Evolutionary conservation across 345 rosid species (phyloP), one percentile per base, ranked within the genome.

Genomic region (Corymbia maculata): DNA sequence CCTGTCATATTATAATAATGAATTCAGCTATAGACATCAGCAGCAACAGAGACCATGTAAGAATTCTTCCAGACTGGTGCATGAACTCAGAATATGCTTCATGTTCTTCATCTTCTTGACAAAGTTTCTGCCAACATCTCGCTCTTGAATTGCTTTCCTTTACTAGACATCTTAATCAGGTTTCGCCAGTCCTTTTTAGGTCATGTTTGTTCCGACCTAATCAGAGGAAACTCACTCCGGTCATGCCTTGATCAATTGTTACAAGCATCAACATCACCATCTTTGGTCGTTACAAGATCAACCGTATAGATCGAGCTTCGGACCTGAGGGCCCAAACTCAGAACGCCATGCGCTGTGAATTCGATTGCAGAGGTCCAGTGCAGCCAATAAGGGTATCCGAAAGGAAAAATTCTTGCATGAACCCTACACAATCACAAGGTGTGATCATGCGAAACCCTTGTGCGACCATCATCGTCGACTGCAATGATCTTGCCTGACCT

Each of bases 271-370:
- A 36, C 42, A 36, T 36, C 42, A 36, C 42, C 42, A 36, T 36
- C 42, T 36, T 36, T 52, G 21, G 21, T 52, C 55, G 21, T 52
- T 52, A 52, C 7, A 7, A 26, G 26, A 55, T 55, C 61, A 19
- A 21, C 61, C 1, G 12, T 1, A 55, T 1, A 55, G 26, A 0
- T 1, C 22, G 61, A 55, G 61, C 61, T 55, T 55, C 0, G 26
- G 2, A 55, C 61, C 61, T 55, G 61, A 55, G 61, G 61, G 61
- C 1, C 61, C 61, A 55, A 55, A 55, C 61, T 19, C 61, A 55
- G 26, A 21, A 55, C 10, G 26, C 61, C 61, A 55, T 55, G 61
- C 61, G 22, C 26, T 21, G 26, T 1, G 61, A 55, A 0, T 55
- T 55, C 22, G 61, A 55, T 55, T 26, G 2, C 26, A 21, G 4